Evolutionary conservation across 225 moss, liverwort and hornwort species (phyloP).

Genomic region (Climacium dendroides): DNA sequence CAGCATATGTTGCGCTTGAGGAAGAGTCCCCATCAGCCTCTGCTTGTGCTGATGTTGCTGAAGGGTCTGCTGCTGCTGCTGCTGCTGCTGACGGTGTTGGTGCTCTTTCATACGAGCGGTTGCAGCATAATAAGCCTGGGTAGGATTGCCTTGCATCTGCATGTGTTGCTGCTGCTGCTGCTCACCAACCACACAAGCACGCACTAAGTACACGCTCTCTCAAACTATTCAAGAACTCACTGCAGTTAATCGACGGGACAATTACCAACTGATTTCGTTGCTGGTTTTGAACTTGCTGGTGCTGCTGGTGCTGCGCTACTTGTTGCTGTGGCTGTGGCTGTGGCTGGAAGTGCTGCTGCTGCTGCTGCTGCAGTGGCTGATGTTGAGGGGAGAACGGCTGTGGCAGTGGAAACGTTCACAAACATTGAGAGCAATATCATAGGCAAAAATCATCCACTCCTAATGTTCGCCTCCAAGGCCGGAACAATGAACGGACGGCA

Average conservation of each 20-base stretch:
- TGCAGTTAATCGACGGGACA: not conserved
- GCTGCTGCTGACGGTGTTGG: slow-evolving; percentile 1
- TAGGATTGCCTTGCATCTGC: slow-evolving; percentile 16
- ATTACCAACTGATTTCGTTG: slow-evolving; percentile 21
- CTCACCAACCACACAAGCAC: not conserved
- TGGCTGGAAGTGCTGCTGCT: slow-evolving; percentile 6
- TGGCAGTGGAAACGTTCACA: not conserved
- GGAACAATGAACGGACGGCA: not conserved
- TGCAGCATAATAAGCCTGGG: slow-evolving; percentile 13
- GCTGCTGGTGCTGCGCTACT: slow-evolving; percentile 15
- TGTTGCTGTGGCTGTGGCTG: slow-evolving; percentile 36
- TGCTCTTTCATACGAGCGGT: slow-evolving; percentile 17
- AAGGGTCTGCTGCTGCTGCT: slow-evolving; percentile 18
- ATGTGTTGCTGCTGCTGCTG: slow-evolving; percentile 2
- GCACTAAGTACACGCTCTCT: not conserved
- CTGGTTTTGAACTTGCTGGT: slow-evolving; percentile 9
- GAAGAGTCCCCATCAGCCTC: slow-evolving; percentile 7
- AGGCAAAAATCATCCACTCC: not conserved
- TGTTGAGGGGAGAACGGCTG: slow-evolving; percentile 32
- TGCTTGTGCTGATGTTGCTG: slow-evolving; percentile 32
- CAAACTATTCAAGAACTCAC: not conserved
- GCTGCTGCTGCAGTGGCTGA: slow-evolving; percentile 2
- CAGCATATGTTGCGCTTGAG: slow-evolving; percentile 25
- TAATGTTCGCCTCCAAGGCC: not conserved
- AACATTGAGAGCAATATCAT: not conserved